Base-by-base conservation (phyloP, 2,329 filamentous ascomycete genomes). In the Xylaria sp. region DNA sequence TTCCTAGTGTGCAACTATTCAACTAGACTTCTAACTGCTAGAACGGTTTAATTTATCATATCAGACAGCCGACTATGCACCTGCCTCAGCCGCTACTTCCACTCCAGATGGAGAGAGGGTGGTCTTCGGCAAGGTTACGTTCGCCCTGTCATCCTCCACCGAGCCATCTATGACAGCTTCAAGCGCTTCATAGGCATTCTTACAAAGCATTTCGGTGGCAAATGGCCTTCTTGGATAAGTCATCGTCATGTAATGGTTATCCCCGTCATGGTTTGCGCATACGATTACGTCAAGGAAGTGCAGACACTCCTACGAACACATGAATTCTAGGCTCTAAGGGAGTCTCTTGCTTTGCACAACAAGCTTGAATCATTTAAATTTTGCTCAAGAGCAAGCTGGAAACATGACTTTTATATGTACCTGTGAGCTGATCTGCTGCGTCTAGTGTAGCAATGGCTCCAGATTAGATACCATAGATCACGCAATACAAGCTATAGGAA, bases 1-100 rank as follows among this genome's bases (percentile, higher is more conserved):
- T 92, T 57, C 90, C 83, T 92, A 97, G 80, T 96, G 93, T 76
- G 93, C 95, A 73, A 98, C 95, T 13, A 97, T 98, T 73, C 95
- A 98, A 82, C 88, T 97, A 61, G 93, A 97, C 78, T 97, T 96
- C 83, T 92, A 97, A 77, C 87, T 92, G 22, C 91, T 91, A 1
- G 85, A 91, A 74, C 94, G 61, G 2, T 67, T 70, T 33, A 45
- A 68, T 27, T 38, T 68, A 13, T 63, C 61, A 17, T 69, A 68
- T 39, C 65, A 69, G 58, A 38, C 63, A 17, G 50, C 73, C 13
- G 75, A 78, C 47, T 68, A 75, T 62, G 74, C 72, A 38, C 75
- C 74, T n/a, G 77, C 79, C 65, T 78, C 61, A 5, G 58, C 57
- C 22, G 42, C 82, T 70, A 77, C 61, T 33, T 44, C 63, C 31